These are phyloP conservation scores for Kwoniella pini DNA, from an alignment of 768 basidiomycete species.

Conservation along the genomic window DNA sequence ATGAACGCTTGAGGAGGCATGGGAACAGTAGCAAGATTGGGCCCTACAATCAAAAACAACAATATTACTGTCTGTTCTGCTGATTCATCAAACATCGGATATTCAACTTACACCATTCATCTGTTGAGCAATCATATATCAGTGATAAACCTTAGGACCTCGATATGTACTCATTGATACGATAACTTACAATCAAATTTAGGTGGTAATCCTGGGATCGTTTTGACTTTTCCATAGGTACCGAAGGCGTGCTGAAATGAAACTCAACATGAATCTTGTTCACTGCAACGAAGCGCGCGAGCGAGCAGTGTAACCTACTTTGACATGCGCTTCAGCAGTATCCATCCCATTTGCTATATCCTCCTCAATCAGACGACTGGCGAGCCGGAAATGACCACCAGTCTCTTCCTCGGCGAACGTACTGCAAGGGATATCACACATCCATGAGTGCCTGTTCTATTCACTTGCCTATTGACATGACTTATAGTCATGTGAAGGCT, in stretches of 20 bases:
- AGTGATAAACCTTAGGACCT: too few relatives aligned
- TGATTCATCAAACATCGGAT: neutral
- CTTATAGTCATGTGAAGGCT: neutral
- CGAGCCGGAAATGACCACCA: conserved; percentile 5
- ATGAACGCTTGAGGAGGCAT: conserved; percentile 5
- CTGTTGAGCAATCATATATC: neutral
- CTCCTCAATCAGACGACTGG: neutral
- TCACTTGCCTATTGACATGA: too few relatives aligned
- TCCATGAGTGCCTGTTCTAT: too few relatives aligned
- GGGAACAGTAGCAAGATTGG: conserved; percentile 14
- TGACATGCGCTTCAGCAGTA: conserved; percentile 4
- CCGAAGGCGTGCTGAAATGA: conserved; percentile 18
- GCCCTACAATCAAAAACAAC: neutral
- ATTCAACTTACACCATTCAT: conserved; percentile 25
- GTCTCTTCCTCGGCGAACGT: conserved; percentile 18
- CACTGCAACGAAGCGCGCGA: neutral
- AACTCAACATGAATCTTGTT: neutral
- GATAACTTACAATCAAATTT: conserved; percentile 30
- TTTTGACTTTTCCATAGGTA: conserved; percentile 12
- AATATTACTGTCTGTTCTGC: neutral
- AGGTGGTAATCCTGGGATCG: conserved; percentile 28
- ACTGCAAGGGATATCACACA: neutral
- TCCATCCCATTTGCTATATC: conserved; percentile 23
- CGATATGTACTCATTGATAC: neutral
- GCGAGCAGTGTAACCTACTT: conserved; percentile 11